Conservation (phyloP, 2,329 filamentous ascomycete genomes). For the Chaetomium olivaceum region DNA sequence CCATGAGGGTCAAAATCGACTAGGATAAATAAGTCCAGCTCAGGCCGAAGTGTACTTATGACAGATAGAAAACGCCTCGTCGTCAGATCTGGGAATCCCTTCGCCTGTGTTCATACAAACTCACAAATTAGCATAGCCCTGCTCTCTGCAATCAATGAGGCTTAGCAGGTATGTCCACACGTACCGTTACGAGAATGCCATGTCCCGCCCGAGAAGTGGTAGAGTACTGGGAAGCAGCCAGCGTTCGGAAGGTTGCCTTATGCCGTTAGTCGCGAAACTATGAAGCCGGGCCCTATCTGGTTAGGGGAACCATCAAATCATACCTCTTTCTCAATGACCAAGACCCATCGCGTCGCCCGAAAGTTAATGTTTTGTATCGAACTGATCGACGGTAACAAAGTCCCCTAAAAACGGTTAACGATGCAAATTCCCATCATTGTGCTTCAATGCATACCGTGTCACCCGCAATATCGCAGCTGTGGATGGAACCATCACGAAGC, state of each 20-base stretch:
- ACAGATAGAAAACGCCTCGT: constrained; percentile 65
- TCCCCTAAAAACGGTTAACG: constrained; percentile 48
- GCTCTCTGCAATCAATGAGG: no score
- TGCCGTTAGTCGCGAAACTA: constrained; percentile 23
- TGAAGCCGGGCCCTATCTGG: no score
- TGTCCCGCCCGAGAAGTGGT: constrained; percentile 47
- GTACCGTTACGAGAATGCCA: constrained; percentile 70
- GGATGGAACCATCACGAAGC: constrained; percentile 34
- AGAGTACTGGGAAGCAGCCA: constrained; percentile 61
- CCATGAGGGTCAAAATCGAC: constrained; percentile 79
- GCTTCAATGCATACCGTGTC: constrained; percentile 34
- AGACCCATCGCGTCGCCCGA: constrained; percentile 58
- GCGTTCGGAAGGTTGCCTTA: constrained; percentile 72
- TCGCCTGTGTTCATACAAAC: constrained; percentile 55
- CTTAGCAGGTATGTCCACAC: constrained; percentile 15
- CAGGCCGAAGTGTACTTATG: constrained; percentile 49
- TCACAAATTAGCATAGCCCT: not conserved
- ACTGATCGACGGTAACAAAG: constrained; percentile 58
- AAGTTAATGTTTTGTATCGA: constrained; percentile 54
- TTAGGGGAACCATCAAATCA: constrained; percentile 21
- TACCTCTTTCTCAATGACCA: constrained; percentile 80
- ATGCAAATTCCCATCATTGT: not conserved
- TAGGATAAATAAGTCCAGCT: constrained; percentile 61
- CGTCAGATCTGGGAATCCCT: constrained; percentile 77
- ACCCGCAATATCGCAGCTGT: constrained; percentile 35